A percentile compares a stretch with the other conserved stretches of the same genome.
Conservation (phyloP, 2,329 filamentous ascomycete genomes). For the Xylariaceae sp. region DNA sequence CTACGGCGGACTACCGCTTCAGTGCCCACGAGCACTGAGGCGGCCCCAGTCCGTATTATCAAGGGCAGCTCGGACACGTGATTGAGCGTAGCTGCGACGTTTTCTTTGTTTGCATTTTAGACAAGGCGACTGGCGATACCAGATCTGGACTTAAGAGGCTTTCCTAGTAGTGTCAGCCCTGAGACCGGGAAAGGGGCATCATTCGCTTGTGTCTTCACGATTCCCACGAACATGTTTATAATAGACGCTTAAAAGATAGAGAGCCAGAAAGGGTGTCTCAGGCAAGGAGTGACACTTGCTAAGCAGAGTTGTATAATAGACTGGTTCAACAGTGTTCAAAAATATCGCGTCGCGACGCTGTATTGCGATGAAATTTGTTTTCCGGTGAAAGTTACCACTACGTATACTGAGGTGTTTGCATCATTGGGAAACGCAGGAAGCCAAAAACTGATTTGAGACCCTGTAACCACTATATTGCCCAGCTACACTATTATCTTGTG, state of each 20-base stretch:
- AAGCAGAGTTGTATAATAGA: slow-evolving; percentile 32
- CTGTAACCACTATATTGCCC: too few relatives aligned
- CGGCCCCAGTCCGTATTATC: too few relatives aligned
- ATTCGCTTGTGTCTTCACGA: slow-evolving; percentile 14
- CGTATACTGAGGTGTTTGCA: too few relatives aligned
- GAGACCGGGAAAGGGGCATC: slow-evolving; percentile 1
- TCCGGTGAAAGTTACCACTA: too few relatives aligned
- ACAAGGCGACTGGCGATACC: slow-evolving; percentile 26
- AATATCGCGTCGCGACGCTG: too few relatives aligned
- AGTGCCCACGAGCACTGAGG: neutral
- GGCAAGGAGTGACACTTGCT: slow-evolving; percentile 25
- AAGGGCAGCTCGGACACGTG: slow-evolving; percentile 11
- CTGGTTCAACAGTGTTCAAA: slow-evolving; percentile 19
- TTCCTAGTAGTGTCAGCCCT: slow-evolving; percentile 23
- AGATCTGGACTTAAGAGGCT: slow-evolving; percentile 26
- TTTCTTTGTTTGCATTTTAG: slow-evolving; percentile 28
- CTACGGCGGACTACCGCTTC: slow-evolving; percentile 19
- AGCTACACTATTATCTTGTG: too few relatives aligned
- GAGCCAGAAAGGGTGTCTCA: slow-evolving; percentile 23
- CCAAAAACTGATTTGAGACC: too few relatives aligned
- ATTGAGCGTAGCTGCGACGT: slow-evolving; percentile 19
- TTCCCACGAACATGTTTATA: slow-evolving; percentile 19
- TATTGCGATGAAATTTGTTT: too few relatives aligned
- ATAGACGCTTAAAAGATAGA: slow-evolving; percentile 30
- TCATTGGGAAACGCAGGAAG: too few relatives aligned